Percentiles rank a stretch among this genome's conserved stretches.
Conservation (phyloP, 2,329 filamentous ascomycete species). For the Stachybotrys echinatus region DNA sequence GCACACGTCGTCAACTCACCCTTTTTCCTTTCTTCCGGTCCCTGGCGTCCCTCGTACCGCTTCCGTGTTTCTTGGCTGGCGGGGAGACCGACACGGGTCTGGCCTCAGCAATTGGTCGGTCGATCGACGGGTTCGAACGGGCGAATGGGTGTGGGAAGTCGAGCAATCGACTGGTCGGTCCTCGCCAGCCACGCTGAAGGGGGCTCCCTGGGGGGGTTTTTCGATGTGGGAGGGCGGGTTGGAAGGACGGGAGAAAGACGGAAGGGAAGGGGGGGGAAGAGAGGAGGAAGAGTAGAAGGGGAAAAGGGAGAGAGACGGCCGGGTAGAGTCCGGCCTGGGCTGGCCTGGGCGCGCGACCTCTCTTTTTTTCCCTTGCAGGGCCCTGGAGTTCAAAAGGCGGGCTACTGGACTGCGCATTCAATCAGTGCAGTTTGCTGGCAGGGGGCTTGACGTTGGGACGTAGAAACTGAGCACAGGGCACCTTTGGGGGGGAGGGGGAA, state of each 20-base stretch:
- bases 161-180: not conserved
- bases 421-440: not conserved
- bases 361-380: not conserved
- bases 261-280: conserved; percentile 1
- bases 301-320: not conserved
- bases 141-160: too few species aligned
- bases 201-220: not conserved
- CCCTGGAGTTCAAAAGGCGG: not conserved
- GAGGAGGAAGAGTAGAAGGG: not conserved
- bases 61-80: not conserved
- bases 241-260: conserved; percentile 1
- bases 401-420: not conserved
- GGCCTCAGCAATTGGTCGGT: not conserved
- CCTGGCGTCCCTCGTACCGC: not conserved
- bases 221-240: not conserved
- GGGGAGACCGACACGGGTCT: not conserved
- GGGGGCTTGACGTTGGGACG: not conserved
- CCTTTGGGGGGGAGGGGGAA: too few species aligned
- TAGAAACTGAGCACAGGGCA: not conserved
- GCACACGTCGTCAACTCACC: not conserved
- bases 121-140: not conserved
- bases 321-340: not conserved
- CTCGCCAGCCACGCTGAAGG: not conserved
- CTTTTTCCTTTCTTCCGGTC: too few species aligned
- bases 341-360: not conserved